These are phyloP conservation scores for Scheffersomyces spartinae DNA, from an alignment of 805 yeast genomes.

Conservation along the genomic window DNA sequence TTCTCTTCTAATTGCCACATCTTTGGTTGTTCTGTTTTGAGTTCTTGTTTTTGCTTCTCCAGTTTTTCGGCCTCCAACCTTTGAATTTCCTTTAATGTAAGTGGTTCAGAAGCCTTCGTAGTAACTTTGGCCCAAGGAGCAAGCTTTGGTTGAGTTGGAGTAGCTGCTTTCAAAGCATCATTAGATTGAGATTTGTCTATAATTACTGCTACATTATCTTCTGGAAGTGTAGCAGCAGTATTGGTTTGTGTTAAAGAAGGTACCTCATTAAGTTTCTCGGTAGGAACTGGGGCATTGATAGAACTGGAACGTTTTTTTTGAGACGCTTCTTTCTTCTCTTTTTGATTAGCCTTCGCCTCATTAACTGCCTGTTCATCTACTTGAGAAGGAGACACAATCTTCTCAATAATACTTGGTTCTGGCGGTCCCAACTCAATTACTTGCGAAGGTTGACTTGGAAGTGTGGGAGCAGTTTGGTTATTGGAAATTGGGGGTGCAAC, in stretches of 20 bases:
- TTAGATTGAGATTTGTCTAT: too few relatives aligned
- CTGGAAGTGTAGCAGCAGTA: slow-evolving; percentile 3
- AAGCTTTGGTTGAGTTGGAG: slow-evolving; percentile 8
- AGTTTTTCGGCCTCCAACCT: slow-evolving; percentile 34
- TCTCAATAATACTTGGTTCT: too few relatives aligned
- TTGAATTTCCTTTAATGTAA: slow-evolving; percentile 42
- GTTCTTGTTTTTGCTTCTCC: slow-evolving; percentile 26
- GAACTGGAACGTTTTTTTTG: slow-evolving; percentile 4
- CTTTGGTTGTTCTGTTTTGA: slow-evolving; percentile 15
- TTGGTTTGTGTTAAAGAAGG: slow-evolving; percentile 1
- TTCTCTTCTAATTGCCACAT: slow-evolving; percentile 11
- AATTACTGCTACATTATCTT: too few relatives aligned
- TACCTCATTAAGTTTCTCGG: too few relatives aligned
- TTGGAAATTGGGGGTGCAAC: too few relatives aligned
- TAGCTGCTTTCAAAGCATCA: slow-evolving; percentile 8
- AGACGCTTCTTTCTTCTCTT: slow-evolving; percentile 2
- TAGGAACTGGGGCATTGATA: too few relatives aligned
- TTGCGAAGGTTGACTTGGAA: too few relatives aligned
- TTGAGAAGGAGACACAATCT: too few relatives aligned
- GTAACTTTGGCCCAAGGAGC: slow-evolving; percentile 47
- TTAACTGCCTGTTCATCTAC: slow-evolving; percentile 2
- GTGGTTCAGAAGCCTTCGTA: slow-evolving; percentile 17
- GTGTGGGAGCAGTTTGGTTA: too few relatives aligned
- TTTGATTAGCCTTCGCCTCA: slow-evolving; percentile 3
- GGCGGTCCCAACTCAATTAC: too few relatives aligned